Percentiles rank a stretch among this genome's conserved stretches.
Evolutionary conservation across 2,329 filamentous ascomycete genomes (phyloP).

Genomic region (Trichoderma arundinaceum): DNA sequence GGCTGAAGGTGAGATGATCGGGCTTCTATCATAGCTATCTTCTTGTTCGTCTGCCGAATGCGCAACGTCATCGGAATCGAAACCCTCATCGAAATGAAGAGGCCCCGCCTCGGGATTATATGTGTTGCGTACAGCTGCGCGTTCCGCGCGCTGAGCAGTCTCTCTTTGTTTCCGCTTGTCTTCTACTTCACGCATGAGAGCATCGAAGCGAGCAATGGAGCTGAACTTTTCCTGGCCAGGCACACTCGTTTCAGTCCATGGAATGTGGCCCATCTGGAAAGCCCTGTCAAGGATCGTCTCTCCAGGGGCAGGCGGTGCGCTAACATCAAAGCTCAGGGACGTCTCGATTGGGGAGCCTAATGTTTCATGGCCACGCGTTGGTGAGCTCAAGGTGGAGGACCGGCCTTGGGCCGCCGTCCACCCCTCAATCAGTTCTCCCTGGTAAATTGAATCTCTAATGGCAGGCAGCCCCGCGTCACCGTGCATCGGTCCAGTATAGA

Average conservation of each 20-base stretch:
- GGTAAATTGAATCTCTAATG: slow-evolving; percentile 55
- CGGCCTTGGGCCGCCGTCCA: slow-evolving; percentile 66
- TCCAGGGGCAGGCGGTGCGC: slow-evolving; percentile 59
- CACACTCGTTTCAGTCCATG: slow-evolving; percentile 60
- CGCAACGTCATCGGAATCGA: slow-evolving; percentile 50
- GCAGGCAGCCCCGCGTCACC: slow-evolving; percentile 63
- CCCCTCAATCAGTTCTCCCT: slow-evolving; percentile 63
- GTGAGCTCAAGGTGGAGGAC: slow-evolving; percentile 63
- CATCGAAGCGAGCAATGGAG: slow-evolving; percentile 69
- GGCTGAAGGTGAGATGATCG: slow-evolving; percentile 53
- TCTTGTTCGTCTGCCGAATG: slow-evolving; percentile 45
- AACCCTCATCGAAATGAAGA: slow-evolving; percentile 47
- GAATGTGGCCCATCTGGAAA: slow-evolving; percentile 67
- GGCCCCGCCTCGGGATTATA: slow-evolving; percentile 56
- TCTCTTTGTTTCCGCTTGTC: slow-evolving; percentile 53
- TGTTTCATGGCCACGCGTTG: slow-evolving; percentile 60
- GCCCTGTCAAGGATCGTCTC: slow-evolving; percentile 72
- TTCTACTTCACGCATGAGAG: slow-evolving; percentile 67
- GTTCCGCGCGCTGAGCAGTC: slow-evolving; percentile 43
- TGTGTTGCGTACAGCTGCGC: slow-evolving; percentile 47
- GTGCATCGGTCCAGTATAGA: slow-evolving; percentile 59
- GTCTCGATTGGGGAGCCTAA: slow-evolving; percentile 57
- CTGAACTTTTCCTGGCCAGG: slow-evolving; percentile 67
- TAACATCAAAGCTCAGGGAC: slow-evolving; percentile 49
- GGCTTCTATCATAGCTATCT: slow-evolving; percentile 34